Percentiles rank a stretch among this genome's conserved stretches.
Conservation (phyloP, 352 stramenopile species). For the Thraustochytrium sp. region DNA sequence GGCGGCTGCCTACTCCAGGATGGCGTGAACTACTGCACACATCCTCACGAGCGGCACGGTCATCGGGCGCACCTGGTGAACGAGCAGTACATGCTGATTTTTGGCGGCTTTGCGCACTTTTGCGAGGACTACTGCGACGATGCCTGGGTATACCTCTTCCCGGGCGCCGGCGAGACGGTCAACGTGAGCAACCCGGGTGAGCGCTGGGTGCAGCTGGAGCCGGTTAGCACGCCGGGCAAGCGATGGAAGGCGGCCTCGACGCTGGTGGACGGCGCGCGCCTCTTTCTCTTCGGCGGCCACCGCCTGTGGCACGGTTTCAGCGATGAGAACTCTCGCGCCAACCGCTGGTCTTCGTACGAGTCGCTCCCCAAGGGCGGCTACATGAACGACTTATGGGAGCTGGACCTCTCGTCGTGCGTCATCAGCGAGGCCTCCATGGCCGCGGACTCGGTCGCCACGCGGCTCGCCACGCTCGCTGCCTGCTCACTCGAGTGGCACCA, state of each 20-base stretch:
- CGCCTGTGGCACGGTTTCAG: conserved; percentile 90
- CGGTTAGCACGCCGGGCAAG: conserved; percentile 67
- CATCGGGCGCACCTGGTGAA: conserved; percentile 78
- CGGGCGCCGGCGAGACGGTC: neutral
- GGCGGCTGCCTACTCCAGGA: conserved; percentile 78
- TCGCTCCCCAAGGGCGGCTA: conserved; percentile 81
- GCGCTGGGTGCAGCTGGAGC: conserved; percentile 62
- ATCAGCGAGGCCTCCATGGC: neutral
- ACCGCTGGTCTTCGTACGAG: conserved; percentile 65
- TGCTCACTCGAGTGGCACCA: neutral
- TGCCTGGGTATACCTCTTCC: conserved; percentile 87
- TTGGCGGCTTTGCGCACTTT: conserved; percentile 80
- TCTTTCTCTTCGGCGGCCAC: conserved; percentile 79
- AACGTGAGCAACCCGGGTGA: neutral
- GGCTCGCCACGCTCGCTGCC: neutral
- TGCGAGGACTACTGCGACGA: conserved; percentile 94
- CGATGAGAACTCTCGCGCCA: conserved; percentile 71
- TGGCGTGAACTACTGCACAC: conserved; percentile 73
- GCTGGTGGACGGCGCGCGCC: conserved; percentile 49
- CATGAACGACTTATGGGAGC: conserved; percentile 85
- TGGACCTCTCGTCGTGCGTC: conserved; percentile 12
- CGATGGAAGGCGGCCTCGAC: conserved; percentile 85
- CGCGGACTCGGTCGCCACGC: neutral
- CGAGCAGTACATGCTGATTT: conserved; percentile 81
- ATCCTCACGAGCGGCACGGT: conserved; percentile 75